Conservation (phyloP, 202 grass and related monocot species). For the Zoysia matrella region DNA sequence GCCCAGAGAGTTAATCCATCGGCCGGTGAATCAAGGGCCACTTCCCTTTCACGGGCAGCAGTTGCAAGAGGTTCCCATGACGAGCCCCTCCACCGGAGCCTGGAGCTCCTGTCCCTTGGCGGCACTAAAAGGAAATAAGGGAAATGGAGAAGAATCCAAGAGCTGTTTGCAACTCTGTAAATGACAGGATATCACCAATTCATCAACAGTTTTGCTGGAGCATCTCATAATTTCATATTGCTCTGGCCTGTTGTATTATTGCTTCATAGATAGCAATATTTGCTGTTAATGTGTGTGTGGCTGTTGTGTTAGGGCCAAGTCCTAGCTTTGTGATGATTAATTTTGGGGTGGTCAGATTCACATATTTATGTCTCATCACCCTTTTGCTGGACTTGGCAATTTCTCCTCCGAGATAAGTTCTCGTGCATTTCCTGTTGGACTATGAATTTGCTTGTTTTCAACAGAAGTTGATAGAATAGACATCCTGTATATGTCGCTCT, state of each 20-base stretch:
- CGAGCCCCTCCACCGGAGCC: slow-evolving; percentile 69
- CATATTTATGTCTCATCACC: slow-evolving; percentile 72
- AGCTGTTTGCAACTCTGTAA: too few species aligned
- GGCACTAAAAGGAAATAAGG: slow-evolving; percentile 77
- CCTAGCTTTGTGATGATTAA: slow-evolving; percentile 64
- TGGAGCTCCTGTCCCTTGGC: slow-evolving; percentile 84
- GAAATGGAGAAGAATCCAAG: background rate
- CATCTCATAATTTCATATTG: slow-evolving; percentile 50
- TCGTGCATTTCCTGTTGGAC: slow-evolving; percentile 41
- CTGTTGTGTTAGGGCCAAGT: slow-evolving; percentile 63
- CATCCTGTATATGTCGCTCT: slow-evolving; percentile 9
- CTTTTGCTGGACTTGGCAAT: slow-evolving; percentile 45
- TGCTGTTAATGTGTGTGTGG: slow-evolving; percentile 23
- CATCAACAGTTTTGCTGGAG: too few species aligned
- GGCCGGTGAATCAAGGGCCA: slow-evolving; percentile 61
- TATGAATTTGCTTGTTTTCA: slow-evolving; percentile 49
- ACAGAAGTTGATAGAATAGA: slow-evolving; percentile 50
- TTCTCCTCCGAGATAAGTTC: slow-evolving; percentile 32
- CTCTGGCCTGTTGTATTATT: slow-evolving; percentile 66
- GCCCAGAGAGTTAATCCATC: slow-evolving; percentile 73
- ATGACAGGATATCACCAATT: too few species aligned
- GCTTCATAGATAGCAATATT: slow-evolving; percentile 75
- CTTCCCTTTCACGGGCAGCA: slow-evolving; percentile 58
- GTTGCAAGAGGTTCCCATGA: slow-evolving; percentile 68
- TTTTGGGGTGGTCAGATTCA: slow-evolving; percentile 71